phyloP scores from a whole-genome alignment of 2,329 filamentous ascomycete genomes.

The Monosporascus sp. region DNA sequence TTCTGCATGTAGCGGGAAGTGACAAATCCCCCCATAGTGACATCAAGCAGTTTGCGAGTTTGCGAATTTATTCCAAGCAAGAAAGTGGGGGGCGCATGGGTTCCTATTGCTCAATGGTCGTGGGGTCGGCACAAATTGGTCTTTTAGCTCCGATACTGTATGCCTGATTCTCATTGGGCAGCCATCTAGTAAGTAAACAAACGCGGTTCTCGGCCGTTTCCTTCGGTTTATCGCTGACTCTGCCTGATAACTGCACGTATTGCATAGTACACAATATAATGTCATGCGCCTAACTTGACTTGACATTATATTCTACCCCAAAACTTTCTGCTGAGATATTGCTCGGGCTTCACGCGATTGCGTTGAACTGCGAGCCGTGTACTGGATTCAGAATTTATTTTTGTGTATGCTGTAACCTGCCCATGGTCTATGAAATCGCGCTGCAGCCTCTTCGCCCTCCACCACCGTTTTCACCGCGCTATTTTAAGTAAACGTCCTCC shows the following conservation, averaged over 20 bases:
- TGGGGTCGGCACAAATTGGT: too few species aligned
- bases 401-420: not conserved
- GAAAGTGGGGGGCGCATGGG: too few species aligned
- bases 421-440: conserved; percentile 11
- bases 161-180: conserved; percentile 5
- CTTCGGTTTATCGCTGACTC: not conserved
- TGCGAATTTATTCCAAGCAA: too few species aligned
- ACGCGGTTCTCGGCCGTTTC: conserved; percentile 14
- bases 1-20: too few species aligned
- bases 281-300: not conserved
- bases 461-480: conserved; percentile 5
- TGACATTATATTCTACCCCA: too few species aligned
- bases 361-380: not conserved
- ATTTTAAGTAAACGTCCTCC: not conserved
- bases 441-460: not conserved
- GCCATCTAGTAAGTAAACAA: conserved; percentile 38
- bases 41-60: too few species aligned
- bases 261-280: not conserved
- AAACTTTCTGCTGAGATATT: too few species aligned
- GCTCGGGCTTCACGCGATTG: not conserved
- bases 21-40: too few species aligned
- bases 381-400: not conserved
- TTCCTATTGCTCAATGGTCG: too few species aligned
- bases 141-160: not conserved
- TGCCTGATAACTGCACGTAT: not conserved